Base-by-base conservation (phyloP, 352 stramenopile species). In the Phytophthora fragariae region DNA sequence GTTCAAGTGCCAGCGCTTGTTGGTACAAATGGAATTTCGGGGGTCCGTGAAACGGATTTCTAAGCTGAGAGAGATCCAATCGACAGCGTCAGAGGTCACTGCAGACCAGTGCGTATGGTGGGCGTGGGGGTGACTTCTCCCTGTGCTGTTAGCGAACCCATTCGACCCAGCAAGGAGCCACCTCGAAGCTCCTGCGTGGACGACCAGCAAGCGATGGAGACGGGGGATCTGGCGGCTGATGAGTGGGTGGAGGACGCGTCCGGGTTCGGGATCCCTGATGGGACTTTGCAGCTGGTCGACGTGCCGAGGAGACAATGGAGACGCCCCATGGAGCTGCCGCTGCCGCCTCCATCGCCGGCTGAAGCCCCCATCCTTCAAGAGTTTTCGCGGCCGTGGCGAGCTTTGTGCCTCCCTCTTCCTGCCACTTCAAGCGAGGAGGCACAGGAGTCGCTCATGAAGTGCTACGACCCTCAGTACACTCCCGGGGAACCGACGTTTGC, bases 401-500 rank as follows among this genome's bases (percentile, higher is more conserved):
- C 80, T 2, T 57, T 87, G 24, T 65, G 78, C 24, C 59, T 79
- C 6, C 72, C 65, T 12, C 41, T 72, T 59, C 60, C 52, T 2
- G 17, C 27, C 39, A 12, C 27, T 27, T 3, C 27, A 60, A 37
- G 33, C 58, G 37, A 44, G 37, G 37, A 44, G 11, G 29, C 21
- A 71, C 75, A 87, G 5, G 59, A 78, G 2, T 83, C 76, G 15
- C 56, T 92, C 37, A 60, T 92, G 53, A 91, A 88, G 65, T 88
- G 81, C 62, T 94, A 94, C 46, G 85, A 94, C 49, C 80, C 85
- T 7, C 82, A 84, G 1, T 90, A 86, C 35, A 62, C 39, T 3
- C 57, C 65, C 0, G 66, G 73, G 0, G 77, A 86, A 8, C 65
- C 73, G 2, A 92, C 87, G 1, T 92, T 92, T 68, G 75, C 81